Base-by-base conservation (phyloP, 2,329 filamentous ascomycete genomes). In the Lasiodiplodia gonubiensis region DNA sequence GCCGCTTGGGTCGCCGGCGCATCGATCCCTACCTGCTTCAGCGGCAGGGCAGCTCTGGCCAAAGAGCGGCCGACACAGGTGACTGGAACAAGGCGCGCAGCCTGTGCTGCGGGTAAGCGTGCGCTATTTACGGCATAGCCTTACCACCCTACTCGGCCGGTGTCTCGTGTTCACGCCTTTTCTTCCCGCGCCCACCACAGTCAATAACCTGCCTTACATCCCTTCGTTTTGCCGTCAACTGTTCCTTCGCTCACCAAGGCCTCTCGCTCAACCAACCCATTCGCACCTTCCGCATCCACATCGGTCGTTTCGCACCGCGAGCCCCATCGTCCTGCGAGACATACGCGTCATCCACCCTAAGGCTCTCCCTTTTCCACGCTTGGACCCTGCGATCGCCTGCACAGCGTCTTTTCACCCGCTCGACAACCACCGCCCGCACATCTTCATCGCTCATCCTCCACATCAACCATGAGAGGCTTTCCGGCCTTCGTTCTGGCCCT, bases 231-330 rank as follows among this genome's bases (percentile, higher is more conserved):
- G 53, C 64, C 42, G 39, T n/a, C 52, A 16, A 27, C 57, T 63
- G 55, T 49, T 61, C 67, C n/a, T n/a, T 59, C 66, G 64, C 64
- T 23, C 64, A 12, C 69, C 54, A 52, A 46, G 18, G 18, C 42
- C 61, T 49, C 42, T 66, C 65, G 64, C 67, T 63, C 64, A 49
- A 64, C 52, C 37, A 30, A 25, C 30, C 30, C 30, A 33, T 21
- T 39, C 51, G 18, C 48, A 21, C 33, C 39, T 37, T 60, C 60
- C 57, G 14, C 21, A 66, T 60, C 67, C 52, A 53, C 55, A 8
- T 23, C 37, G 33, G 33, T n/a, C 53, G 33, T 25, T 18, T 37
- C 30, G 18, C 53, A n/a, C 21, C n/a, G 10, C 49, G 18, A 21
- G 18, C 53, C 18, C 25, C 53, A 37, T n/a, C 18, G 37, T 35